These are phyloP conservation scores for Coemansia sp. DNA, from an alignment of 192 early-diverging fungal species.

Conservation along the genomic window DNA sequence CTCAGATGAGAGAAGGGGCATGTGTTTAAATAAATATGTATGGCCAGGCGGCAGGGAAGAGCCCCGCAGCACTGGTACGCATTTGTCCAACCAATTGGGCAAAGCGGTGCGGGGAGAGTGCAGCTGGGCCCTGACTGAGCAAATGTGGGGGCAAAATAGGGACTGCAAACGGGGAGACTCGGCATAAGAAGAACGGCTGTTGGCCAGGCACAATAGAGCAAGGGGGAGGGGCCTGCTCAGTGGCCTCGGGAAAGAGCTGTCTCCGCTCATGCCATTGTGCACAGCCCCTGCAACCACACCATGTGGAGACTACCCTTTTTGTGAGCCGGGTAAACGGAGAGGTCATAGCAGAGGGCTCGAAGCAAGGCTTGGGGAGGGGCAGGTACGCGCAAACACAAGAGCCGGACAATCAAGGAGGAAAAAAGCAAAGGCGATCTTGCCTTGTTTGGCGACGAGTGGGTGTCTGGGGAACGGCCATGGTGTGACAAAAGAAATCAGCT, in stretches of 20 bases:
- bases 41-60: not conserved
- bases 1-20: not conserved
- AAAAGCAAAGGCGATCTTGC: slow-evolving; percentile 3
- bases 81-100: not conserved
- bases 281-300: not conserved
- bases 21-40: not conserved
- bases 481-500: not conserved
- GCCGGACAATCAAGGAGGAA: not conserved
- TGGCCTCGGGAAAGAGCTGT: not conserved
- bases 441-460: not conserved
- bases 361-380: not conserved
- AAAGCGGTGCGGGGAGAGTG: not conserved
- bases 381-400: not conserved
- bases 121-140: not conserved
- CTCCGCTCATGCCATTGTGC: not conserved
- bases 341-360: not conserved
- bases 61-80: not conserved
- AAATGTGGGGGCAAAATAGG: slow-evolving; percentile 5
- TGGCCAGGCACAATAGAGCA: not conserved
- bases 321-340: not conserved
- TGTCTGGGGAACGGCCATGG: not conserved
- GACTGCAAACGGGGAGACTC: not conserved
- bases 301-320: not conserved
- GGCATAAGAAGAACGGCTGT: not conserved
- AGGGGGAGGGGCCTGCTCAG: not conserved